Percentiles rank a stretch among this genome's conserved stretches.
Conservation (phyloP, 2,329 filamentous ascomycete species). For the Beauveria scarabaeidicola region DNA sequence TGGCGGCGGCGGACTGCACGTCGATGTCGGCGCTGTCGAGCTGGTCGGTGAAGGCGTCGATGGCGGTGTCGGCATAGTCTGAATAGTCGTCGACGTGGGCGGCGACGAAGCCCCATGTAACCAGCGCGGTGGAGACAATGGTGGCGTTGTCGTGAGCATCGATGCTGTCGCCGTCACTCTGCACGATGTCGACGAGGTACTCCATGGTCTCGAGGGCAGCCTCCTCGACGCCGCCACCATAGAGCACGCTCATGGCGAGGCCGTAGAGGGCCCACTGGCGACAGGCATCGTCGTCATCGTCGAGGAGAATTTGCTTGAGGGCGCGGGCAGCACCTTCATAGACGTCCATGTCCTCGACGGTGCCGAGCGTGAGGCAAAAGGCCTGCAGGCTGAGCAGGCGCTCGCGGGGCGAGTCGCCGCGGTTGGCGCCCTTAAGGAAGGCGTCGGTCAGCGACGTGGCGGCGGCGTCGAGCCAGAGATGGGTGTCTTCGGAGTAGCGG, state of each 20-base stretch:
- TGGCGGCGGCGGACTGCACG: conserved; percentile 69
- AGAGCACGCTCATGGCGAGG: conserved; percentile 63
- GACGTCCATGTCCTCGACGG: conserved; percentile 48
- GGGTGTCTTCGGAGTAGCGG: conserved; percentile 24
- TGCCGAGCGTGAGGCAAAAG: conserved; percentile 59
- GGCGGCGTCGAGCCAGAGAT: conserved; percentile 45
- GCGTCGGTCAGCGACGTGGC: conserved; percentile 51
- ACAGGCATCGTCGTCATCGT: conserved; percentile 56
- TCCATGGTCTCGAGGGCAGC: conserved; percentile 65
- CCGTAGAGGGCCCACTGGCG: conserved; percentile 65
- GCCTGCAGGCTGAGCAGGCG: conserved; percentile 63
- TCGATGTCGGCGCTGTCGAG: conserved; percentile 64
- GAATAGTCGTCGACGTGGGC: conserved; percentile 70
- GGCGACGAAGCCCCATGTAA: conserved; percentile 73
- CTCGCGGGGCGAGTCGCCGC: conserved; percentile 60
- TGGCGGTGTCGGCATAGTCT: conserved; percentile 58
- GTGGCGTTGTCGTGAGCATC: conserved; percentile 61
- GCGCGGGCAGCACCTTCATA: conserved; percentile 22
- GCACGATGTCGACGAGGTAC: conserved; percentile 67
- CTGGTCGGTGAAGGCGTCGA: conserved; percentile 79
- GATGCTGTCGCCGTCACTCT: conserved; percentile 67
- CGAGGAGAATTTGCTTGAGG: conserved; percentile 28
- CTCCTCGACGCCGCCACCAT: conserved; percentile 62
- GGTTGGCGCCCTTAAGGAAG: conserved; percentile 62
- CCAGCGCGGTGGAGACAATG: conserved; percentile 65